Conservation (phyloP, 495 filamentous ascomycete genomes). For the Immersiella caudata region DNA sequence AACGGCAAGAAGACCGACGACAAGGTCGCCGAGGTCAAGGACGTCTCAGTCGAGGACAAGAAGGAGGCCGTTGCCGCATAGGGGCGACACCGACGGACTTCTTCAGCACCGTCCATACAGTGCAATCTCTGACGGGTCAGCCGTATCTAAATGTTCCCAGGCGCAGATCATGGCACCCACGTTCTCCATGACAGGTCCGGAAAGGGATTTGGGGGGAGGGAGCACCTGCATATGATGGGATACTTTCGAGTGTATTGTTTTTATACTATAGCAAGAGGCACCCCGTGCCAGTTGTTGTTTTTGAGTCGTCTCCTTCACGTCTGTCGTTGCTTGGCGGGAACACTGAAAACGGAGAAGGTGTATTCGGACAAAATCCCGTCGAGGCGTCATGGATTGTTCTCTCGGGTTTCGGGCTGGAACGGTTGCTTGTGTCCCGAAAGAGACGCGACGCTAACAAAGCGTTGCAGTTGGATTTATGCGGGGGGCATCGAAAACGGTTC, state of each 20-base stretch:
- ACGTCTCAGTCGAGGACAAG: conserved; percentile 70
- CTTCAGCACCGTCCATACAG: neutral
- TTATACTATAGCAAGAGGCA: conserved; percentile 4
- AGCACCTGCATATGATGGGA: conserved; percentile 9
- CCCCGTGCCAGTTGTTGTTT: neutral
- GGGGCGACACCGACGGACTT: conserved; percentile 6
- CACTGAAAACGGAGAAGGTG: neutral
- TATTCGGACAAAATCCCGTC: neutral
- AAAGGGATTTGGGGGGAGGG: neutral
- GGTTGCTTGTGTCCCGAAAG: neutral
- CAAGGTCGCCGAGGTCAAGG: conserved; percentile 55
- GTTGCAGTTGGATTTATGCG: neutral
- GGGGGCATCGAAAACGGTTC: neutral
- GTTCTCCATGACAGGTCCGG: neutral
- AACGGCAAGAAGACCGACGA: conserved; percentile 46
- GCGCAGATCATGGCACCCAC: neutral
- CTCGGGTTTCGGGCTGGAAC: neutral
- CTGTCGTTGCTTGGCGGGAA: neutral
- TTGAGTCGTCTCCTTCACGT: neutral
- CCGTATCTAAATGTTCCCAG: neutral
- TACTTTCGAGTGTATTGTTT: neutral
- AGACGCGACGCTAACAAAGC: neutral
- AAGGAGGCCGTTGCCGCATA: conserved; percentile 47
- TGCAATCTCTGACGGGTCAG: neutral
- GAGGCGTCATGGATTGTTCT: neutral